Evolutionary conservation across 2,329 filamentous ascomycete genomes (phyloP), one percentile per base, ranked within the genome.

Genomic region (Pseudopithomyces maydicus): DNA sequence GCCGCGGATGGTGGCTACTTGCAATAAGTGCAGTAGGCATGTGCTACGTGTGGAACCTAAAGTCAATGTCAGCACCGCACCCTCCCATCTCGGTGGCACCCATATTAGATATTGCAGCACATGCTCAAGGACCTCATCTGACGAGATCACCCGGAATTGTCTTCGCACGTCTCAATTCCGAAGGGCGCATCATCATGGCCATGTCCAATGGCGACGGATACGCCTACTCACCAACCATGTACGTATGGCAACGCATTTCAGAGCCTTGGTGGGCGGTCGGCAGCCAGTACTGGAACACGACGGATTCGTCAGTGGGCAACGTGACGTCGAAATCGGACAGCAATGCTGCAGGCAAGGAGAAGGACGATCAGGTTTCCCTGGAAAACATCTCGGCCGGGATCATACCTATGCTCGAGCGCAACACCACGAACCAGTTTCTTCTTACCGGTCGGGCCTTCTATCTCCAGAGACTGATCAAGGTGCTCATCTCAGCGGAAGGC

Each of bases 261-360:
- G 96, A 99, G 73, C 85, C 91, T 1, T 99, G 95, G 95, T 99
- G 95, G 92, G 94, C 94, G 0, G 92, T 98, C 0, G 93, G 93
- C 17, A 96, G 91, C 66, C 95, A 99, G 73, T 99, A 99, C 75
- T 99, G 95, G 96, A 98, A 99, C 76, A 96, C 92, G 0, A 96
- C 92, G 52, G 95, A 97, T 69, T 92, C 92, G 1, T 92, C 92
- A 0, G 87, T 97, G 52, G 88, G 90, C 46, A 90, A 92, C 49
- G 78, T 97, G 36, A 88, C 92, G 63, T 87, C 90, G 2, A 33
- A 51, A 17, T 88, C 87, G 1, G 57, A 62, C 36, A 66, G 71
- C 33, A 67, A 68, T 22, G 56, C 54, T 11, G 56, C 61, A 7
- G 58, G 63, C 1, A 76, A 72, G 22, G 73, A 76, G 39, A 77